Evolutionary conservation across 2,329 filamentous ascomycete genomes (phyloP), one percentile per base, ranked within the genome.

Genomic region (Cladobotryum protrusum): DNA sequence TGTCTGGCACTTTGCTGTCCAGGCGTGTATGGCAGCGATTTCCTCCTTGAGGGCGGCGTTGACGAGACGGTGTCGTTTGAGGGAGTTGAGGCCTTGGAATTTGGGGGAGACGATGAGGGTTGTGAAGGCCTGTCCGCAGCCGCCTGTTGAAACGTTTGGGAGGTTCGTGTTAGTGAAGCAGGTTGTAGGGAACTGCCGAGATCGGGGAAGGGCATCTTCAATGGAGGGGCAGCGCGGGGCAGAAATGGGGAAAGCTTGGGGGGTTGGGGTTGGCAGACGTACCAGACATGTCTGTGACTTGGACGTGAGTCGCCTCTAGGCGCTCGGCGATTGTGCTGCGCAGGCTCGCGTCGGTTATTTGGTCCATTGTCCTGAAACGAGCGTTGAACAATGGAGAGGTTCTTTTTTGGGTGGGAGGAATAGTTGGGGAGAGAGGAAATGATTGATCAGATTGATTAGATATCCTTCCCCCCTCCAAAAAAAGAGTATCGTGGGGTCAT

Each of bases 211-310:
- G 45, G n/a, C n/a, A n/a, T n/a, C n/a, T n/a, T n/a, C n/a, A n/a
- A 13, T 37, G 19, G 17, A 14, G 17, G 14, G 17, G 15, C 13
- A 43, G 20, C 19, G 45, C 13, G 45, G 33, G 15, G 20, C 15
- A 12, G 18, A 41, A 3, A 36, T 41, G 19, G 42, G 46, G 24
- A 36, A 11, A 14, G 8, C n/a, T 43, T 52, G 53, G 48, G 50
- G 45, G 42, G 45, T 5, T 29, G 40, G 2, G 42, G 42, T 20
- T 44, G 15, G 17, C 65, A 36, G 34, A 36, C 74, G 52, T 79
- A 95, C 91, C 92, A 56, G 90, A 96, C 76, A 95, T 83, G 71
- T 97, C 92, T 56, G 88, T 86, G 59, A 96, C 89, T 61, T 93
- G 85, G 56, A 96, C 89, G 71, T 95, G 81, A 24, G 78, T 76